Base-by-base conservation (phyloP, 1,284 basidiomycete genomes). In the Paramarasmius palmivorus region DNA sequence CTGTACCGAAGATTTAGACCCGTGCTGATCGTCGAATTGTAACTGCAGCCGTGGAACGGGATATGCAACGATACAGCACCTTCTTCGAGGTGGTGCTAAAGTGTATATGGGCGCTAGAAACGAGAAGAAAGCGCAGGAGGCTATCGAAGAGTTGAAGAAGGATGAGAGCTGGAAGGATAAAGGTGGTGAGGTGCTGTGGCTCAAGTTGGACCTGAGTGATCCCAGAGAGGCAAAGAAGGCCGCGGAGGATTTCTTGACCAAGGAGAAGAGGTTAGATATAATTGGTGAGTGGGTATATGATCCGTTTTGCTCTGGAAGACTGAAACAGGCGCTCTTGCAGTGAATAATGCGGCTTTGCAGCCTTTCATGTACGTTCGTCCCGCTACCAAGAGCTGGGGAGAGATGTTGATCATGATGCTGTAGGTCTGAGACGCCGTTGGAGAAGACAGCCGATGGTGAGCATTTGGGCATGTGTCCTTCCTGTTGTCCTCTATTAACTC, bases 81-180 rank as follows among this genome's bases (percentile, higher is more conserved):
- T 81, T 15, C 76, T 75, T 1, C 69, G 69, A 7, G 62, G 61
- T 25, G 72, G 73, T 15, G 77, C 76, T 7, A 79, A 73, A 54
- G 76, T 81, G 8, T 81, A 79, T 50, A 68, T 79, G 54, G 74
- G 72, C 0, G 68, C 74, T n/a, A 67, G 75, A n/a, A 72, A 63
- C 52, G 74, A 75, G 61, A 55, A 52, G 2, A 71, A 66, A 52
- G 76, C 73, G 4, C 67, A 57, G 38, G 70, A 59, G 25, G 76
- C 77, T 1, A 73, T 81, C 9, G 63, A 61, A 2, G 58, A 66
- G 35, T 61, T 81, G 34, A 65, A 71, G 37, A 50, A 57, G 6
- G 74, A 74, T 22, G 75, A 71, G 0, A 58, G 73, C 1, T 67
- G 57, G 6, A 62, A 66, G 0, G 72, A 69, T 0, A 65, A 68